Evolutionary conservation across 176 grass and related monocot species (phyloP), one percentile per base, ranked within the genome.

Genomic region (Melocanna baccifera): DNA sequence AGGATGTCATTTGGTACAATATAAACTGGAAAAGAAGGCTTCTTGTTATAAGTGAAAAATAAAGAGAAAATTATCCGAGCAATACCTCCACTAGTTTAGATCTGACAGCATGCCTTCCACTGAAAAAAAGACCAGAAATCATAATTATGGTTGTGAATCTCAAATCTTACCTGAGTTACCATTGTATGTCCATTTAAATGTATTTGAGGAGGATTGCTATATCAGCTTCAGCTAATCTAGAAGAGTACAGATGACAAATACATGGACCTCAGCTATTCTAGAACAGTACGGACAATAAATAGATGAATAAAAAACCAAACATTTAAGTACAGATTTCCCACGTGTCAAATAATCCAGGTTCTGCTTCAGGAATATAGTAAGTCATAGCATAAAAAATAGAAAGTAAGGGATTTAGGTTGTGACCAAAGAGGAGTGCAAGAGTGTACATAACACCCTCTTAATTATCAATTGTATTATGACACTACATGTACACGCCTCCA

Each of bases 41-140:
- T n/a, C 8, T 73, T 81, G 29, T 23, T 81, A 30, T 48, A 30
- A 47, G 47, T 73, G 59, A 32, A 67, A 86, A 67, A 67, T 12
- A 28, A 82, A 81, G 55, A 89, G 15, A 63, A 81, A 87, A 76
- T 34, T n/a, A 55, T 69, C 37, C 8, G 28, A 82, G 22, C 12
- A 72, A 26, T 87, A 99, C 96, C 96, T 99, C 96, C 79, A 88
- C 81, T 58, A 99, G 73, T 91, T 85, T 99, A 75, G 75, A 92
- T 82, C 73, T 99, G 59, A 98, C 87, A 70, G 96, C 96, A 91
- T 98, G 96, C 64, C 96, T 92, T 85, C 96, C 93, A 61, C 96
- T 98, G 80, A 69, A 92, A 90, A 82, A 34, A 67, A 90, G 18
- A 75, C 42, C 29, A 88, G 19, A 81, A 88, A 62, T 37, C 20